These are phyloP conservation scores for Chondrostereum purpureum DNA, from an alignment of 1,284 basidiomycete genomes.

Conservation along the genomic window DNA sequence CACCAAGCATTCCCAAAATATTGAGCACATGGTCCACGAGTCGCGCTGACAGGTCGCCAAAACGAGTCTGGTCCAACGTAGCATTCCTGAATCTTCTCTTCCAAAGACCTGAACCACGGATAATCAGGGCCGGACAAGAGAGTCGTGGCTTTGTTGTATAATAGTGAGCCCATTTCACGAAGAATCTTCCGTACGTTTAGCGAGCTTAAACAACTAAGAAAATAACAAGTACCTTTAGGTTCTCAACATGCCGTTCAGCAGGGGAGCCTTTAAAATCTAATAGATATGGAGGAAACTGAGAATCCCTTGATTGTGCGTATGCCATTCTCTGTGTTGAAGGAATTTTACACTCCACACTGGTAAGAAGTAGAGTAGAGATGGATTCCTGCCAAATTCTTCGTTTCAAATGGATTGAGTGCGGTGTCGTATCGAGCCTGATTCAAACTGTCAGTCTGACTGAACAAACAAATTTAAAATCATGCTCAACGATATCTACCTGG, in stretches of 20 bases:
- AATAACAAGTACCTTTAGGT: conserved; percentile 55
- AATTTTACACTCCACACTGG: conserved; percentile 54
- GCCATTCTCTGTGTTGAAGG: conserved; percentile 52
- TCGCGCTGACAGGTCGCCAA: conserved; percentile 41
- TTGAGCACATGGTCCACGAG: conserved; percentile 31
- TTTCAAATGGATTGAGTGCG: conserved; percentile 56
- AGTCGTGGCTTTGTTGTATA: conserved; percentile 45
- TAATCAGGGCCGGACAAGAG: conserved; percentile 43
- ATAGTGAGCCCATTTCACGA: conserved; percentile 52
- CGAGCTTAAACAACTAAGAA: conserved; percentile 1
- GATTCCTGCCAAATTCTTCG: conserved; percentile 83
- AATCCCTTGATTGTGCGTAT: conserved; percentile 52
- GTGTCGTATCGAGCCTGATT: conserved; percentile 55
- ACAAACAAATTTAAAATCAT: neutral
- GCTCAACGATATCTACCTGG: conserved; percentile 37
- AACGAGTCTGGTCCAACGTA: conserved; percentile 66
- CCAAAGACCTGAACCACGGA: conserved; percentile 37
- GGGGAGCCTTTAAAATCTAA: conserved; percentile 62
- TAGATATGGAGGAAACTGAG: conserved; percentile 68
- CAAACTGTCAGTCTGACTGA: neutral
- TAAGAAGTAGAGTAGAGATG: conserved; percentile 62
- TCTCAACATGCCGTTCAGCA: conserved; percentile 74
- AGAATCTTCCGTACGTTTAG: conserved; percentile 41
- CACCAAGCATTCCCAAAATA: conserved; percentile 74
- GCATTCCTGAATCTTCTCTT: conserved; percentile 46